Evolutionary conservation across 2,329 filamentous ascomycete species (phyloP).

Genomic region (Ambrosiella cleistominuta): DNA sequence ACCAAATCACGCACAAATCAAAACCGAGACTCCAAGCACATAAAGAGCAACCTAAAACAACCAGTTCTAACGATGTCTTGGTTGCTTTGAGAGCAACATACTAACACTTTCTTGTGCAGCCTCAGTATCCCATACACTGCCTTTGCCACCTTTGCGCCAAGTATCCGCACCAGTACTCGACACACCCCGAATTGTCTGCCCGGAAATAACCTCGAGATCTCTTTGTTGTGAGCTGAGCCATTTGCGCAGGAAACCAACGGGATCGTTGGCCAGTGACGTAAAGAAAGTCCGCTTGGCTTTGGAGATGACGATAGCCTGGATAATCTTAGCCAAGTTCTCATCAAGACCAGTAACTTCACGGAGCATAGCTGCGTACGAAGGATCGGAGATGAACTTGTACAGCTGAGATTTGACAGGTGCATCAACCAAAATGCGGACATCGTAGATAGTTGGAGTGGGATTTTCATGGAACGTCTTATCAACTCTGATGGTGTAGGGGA

Average conservation of each 20-base stretch:
- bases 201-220: slow-evolving; percentile 74
- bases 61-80: slow-evolving; percentile 11
- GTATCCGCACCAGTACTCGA: slow-evolving; percentile 32
- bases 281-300: slow-evolving; percentile 88
- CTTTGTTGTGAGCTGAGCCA: slow-evolving; percentile 87
- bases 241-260: slow-evolving; percentile 63
- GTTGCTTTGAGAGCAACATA: slow-evolving; percentile 38
- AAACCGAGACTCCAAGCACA: not conserved
- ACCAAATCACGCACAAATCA: not conserved
- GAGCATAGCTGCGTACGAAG: slow-evolving; percentile 52
- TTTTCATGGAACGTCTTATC: slow-evolving; percentile 66
- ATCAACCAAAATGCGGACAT: slow-evolving; percentile 68
- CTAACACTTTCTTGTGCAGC: slow-evolving; percentile 47
- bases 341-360: slow-evolving; percentile 63
- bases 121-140: slow-evolving; percentile 38
- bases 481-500: slow-evolving; percentile 85
- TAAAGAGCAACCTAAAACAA: not conserved
- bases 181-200: slow-evolving; percentile 53
- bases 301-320: slow-evolving; percentile 67
- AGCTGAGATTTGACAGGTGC: slow-evolving; percentile 60
- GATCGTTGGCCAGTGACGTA: slow-evolving; percentile 59
- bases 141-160: slow-evolving; percentile 44
- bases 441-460: slow-evolving; percentile 70
- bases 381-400: slow-evolving; percentile 47
- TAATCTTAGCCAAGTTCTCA: slow-evolving; percentile 65